These are phyloP conservation scores for Geopyxis carbonaria DNA, from an alignment of 495 filamentous ascomycete species.

Conservation along the genomic window DNA sequence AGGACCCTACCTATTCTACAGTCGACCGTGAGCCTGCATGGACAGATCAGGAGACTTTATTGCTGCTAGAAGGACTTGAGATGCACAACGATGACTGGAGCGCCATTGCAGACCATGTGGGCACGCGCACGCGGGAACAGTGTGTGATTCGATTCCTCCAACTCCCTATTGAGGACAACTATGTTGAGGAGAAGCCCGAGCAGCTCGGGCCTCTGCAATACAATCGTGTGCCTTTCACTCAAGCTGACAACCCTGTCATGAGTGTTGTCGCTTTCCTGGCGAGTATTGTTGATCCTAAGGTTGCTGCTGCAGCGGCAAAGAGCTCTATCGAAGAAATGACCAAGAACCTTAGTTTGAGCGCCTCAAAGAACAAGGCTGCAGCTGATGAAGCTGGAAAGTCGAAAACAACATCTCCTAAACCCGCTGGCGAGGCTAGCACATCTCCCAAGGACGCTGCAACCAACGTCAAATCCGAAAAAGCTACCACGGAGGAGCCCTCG, in stretches of 20 bases:
- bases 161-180: conserved; percentile 78
- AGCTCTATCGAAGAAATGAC: conserved; percentile 71
- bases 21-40: conserved; percentile 72
- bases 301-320: conserved; percentile 75
- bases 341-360: conserved; percentile 49
- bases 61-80: conserved; percentile 78
- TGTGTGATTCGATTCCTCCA: conserved; percentile 92
- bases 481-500: conserved; percentile 25
- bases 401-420: conserved; percentile 5
- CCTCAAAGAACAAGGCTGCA: conserved; percentile 37
- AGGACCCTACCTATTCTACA: conserved; percentile 60
- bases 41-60: conserved; percentile 72
- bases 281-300: conserved; percentile 67
- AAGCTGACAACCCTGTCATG: conserved; percentile 86
- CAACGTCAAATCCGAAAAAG: conserved; percentile 41
- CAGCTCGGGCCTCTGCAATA: conserved; percentile 39
- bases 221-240: conserved; percentile 68
- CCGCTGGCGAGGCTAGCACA: conserved; percentile 29
- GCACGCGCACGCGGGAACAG: conserved; percentile 81
- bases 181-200: conserved; percentile 57
- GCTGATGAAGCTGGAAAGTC: conserved; percentile 14
- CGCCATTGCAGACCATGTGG: conserved; percentile 75
- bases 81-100: conserved; percentile 90
- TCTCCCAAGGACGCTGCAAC: conserved; percentile 31
- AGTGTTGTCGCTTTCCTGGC: conserved; percentile 87